Evolutionary conservation across 1,139 yeast species (phyloP).

Genomic region (Nakaseomyces nivariensis): DNA sequence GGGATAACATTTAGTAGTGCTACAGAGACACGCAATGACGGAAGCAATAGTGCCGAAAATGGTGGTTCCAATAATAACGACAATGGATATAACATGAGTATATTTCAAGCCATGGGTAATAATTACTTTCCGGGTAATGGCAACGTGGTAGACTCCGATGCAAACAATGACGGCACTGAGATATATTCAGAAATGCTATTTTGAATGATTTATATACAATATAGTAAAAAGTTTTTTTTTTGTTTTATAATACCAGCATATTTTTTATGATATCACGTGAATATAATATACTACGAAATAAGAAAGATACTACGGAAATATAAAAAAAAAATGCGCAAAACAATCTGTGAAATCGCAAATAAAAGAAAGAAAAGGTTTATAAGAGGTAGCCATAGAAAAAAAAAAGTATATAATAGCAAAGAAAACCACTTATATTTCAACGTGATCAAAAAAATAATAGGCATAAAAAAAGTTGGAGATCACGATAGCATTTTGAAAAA

Average conservation of each 20-base stretch:
- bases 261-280: background rate
- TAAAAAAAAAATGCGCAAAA: background rate
- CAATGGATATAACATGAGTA: constrained; percentile 1
- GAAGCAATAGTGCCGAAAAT: background rate
- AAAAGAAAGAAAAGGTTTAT: background rate
- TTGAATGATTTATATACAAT: background rate
- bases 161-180: constrained; percentile 1
- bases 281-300: background rate
- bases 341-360: background rate
- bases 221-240: background rate
- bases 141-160: background rate
- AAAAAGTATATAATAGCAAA: background rate
- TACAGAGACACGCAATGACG: background rate
- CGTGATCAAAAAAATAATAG: background rate
- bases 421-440: background rate
- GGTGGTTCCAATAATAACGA: background rate
- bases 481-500: no score
- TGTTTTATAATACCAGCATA: background rate
- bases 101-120: background rate
- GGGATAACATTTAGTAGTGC: constrained; percentile 2
- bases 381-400: background rate
- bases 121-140: background rate
- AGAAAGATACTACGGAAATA: background rate
- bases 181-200: constrained; percentile 1
- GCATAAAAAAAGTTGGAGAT: no score